These are phyloP conservation scores for Xerocomellus intermedius DNA, from an alignment of 768 basidiomycete genomes.

Conservation along the genomic window DNA sequence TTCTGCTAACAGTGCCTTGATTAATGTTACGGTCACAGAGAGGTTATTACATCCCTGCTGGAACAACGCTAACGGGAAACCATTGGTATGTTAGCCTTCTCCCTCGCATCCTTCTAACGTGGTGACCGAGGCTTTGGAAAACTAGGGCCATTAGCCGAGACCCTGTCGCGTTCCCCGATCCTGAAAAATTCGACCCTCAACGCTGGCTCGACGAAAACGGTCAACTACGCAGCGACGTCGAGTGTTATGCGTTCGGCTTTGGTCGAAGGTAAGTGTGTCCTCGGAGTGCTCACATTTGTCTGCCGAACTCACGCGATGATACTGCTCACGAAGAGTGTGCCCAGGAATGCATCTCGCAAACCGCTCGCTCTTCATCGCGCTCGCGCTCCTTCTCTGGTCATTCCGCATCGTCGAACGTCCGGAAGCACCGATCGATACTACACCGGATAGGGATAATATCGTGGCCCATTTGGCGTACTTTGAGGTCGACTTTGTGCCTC, in stretches of 20 bases:
- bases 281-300: not conserved
- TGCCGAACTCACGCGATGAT: no score
- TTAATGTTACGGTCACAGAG: slow-evolving; percentile 4
- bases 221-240: slow-evolving; percentile 45
- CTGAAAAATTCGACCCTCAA: slow-evolving; percentile 55
- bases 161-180: slow-evolving; percentile 53
- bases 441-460: slow-evolving; percentile 50
- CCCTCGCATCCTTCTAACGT: no score
- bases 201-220: slow-evolving; percentile 50
- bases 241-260: slow-evolving; percentile 52
- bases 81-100: slow-evolving; percentile 14
- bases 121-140: not conserved
- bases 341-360: slow-evolving; percentile 57
- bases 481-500: slow-evolving; percentile 51
- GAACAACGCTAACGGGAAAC: slow-evolving; percentile 18
- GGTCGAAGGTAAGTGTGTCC: slow-evolving; percentile 36
- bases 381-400: slow-evolving; percentile 60
- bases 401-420: slow-evolving; percentile 52
- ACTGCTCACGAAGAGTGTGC: slow-evolving; percentile 43
- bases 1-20: slow-evolving; percentile 29
- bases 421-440: slow-evolving; percentile 50
- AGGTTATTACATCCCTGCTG: slow-evolving; percentile 24
- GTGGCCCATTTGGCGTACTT: slow-evolving; percentile 59
- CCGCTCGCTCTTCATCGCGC: slow-evolving; percentile 55
- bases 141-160: slow-evolving; percentile 53